Conservation (phyloP, 2,329 filamentous ascomycete species). For the Fusarium lyarnte region DNA sequence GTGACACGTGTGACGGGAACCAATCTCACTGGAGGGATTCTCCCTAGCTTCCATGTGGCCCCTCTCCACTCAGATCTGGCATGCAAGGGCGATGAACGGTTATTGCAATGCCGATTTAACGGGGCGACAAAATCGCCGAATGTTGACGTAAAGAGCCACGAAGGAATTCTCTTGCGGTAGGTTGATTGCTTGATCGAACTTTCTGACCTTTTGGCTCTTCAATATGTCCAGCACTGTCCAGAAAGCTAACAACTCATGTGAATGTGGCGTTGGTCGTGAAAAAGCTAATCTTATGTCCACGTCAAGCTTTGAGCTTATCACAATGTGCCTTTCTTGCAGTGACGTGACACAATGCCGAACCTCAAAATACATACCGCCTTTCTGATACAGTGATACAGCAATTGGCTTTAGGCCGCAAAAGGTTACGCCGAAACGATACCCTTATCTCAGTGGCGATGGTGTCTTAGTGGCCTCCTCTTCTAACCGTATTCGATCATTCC, state of each 20-base stretch:
- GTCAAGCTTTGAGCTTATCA: not conserved
- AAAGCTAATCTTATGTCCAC: not conserved
- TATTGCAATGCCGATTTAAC: conserved; percentile 21
- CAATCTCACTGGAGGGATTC: conserved; percentile 26
- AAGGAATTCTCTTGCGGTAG: not conserved
- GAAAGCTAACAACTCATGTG: not conserved
- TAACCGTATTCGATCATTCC: conserved; percentile 33
- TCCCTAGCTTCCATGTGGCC: not conserved
- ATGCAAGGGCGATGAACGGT: conserved; percentile 16
- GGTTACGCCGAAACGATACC: conserved; percentile 31
- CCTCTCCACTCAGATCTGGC: conserved; percentile 11
- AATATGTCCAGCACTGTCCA: not conserved
- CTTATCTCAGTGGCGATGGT: conserved; percentile 26
- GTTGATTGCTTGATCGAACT: not conserved
- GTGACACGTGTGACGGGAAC: conserved; percentile 14
- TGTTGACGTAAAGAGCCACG: not conserved
- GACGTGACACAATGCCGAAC: not conserved
- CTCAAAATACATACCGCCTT: not conserved
- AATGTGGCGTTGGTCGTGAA: not conserved
- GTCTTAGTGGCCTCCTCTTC: conserved; percentile 29
- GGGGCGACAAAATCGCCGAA: not conserved
- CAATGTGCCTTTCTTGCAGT: not conserved
- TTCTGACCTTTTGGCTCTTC: accelerated
- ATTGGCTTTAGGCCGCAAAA: conserved; percentile 29
- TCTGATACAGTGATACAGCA: conserved; percentile 14